A percentile compares a stretch with the other conserved stretches of the same genome.
Evolutionary conservation across 192 early-diverging fungal species (phyloP).

Genomic region (Radiomyces spectabilis): DNA sequence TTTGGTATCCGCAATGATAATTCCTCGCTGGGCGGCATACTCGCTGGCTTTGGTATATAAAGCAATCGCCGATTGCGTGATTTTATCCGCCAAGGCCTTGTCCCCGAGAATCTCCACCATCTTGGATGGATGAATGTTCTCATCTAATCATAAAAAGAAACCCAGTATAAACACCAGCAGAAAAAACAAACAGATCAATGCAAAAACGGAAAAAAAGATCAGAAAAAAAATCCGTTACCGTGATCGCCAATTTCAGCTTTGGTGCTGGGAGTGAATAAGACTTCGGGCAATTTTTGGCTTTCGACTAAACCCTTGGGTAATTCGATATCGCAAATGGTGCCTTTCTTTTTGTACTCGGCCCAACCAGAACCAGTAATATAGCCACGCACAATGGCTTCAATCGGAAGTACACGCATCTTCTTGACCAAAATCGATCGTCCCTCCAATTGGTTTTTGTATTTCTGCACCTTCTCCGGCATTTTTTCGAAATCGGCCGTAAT

Average conservation of each 20-base stretch:
- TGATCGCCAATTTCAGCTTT: slow-evolving; percentile 99
- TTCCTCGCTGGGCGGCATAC: slow-evolving; percentile 76
- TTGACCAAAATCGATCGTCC: slow-evolving; percentile 90
- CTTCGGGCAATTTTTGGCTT: slow-evolving; percentile 71
- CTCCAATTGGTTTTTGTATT: slow-evolving; percentile 84
- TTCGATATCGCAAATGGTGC: slow-evolving; percentile 88
- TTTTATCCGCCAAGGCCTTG: slow-evolving; percentile 58
- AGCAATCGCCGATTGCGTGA: slow-evolving; percentile 64
- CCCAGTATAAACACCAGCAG: too few species aligned
- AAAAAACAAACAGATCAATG: slow-evolving; percentile 3
- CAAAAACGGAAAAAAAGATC: too few species aligned
- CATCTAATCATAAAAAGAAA: slow-evolving; percentile 52
- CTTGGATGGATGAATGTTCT: slow-evolving; percentile 95
- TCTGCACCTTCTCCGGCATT: slow-evolving; percentile 82
- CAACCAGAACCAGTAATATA: slow-evolving; percentile 95
- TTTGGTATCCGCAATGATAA: slow-evolving; percentile 99
- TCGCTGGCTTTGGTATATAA: slow-evolving; percentile 85
- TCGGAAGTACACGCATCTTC: slow-evolving; percentile 83
- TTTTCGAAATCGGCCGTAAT: slow-evolving; percentile 89
- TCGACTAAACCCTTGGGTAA: slow-evolving; percentile 76
- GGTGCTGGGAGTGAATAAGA: slow-evolving; percentile 95
- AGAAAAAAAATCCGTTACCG: too few species aligned
- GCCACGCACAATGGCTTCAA: slow-evolving; percentile 98
- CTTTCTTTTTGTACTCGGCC: slow-evolving; percentile 89
- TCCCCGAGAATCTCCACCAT: slow-evolving; percentile 81